Evolutionary conservation across 495 filamentous ascomycete genomes (phyloP).

Genomic region (Daldinia bambusicola): DNA sequence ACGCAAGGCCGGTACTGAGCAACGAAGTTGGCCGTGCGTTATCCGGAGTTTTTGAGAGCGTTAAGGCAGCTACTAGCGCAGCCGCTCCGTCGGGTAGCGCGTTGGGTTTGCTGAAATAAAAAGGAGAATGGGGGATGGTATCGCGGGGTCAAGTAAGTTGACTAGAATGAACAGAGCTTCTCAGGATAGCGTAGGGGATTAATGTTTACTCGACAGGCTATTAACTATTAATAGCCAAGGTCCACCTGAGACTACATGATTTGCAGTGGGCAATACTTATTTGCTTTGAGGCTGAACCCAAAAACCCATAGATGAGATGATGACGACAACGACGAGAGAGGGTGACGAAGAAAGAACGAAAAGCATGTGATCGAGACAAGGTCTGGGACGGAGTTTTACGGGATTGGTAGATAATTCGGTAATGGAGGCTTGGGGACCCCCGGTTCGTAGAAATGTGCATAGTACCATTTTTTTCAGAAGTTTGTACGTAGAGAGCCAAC

Average conservation of each 20-base stretch:
- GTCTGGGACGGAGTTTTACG: slow-evolving; percentile 33
- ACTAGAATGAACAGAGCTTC: neutral
- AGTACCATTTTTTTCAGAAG: slow-evolving; percentile 18
- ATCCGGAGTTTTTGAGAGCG: slow-evolving; percentile 47
- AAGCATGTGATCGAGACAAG: slow-evolving; percentile 30
- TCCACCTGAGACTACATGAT: slow-evolving; percentile 4
- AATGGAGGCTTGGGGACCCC: slow-evolving; percentile 20
- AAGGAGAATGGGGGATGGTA: slow-evolving; percentile 9
- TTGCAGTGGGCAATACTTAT: slow-evolving; percentile 4
- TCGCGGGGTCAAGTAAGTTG: neutral
- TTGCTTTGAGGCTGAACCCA: slow-evolving; percentile 2
- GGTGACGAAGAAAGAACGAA: slow-evolving; percentile 1
- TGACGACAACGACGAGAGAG: slow-evolving; percentile 10
- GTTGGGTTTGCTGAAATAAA: slow-evolving; percentile 40
- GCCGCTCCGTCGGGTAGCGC: slow-evolving; percentile 46
- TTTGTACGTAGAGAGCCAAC: slow-evolving; percentile 4
- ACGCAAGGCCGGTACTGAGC: slow-evolving; percentile 35
- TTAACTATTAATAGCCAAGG: neutral
- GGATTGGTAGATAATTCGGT: slow-evolving; percentile 30
- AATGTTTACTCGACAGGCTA: neutral
- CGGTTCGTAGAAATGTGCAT: slow-evolving; percentile 34
- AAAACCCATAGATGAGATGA: slow-evolving; percentile 11
- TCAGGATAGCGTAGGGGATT: neutral
- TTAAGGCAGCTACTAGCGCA: slow-evolving; percentile 45
- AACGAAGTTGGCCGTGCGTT: slow-evolving; percentile 44